A percentile compares a stretch with the other conserved stretches of the same genome.
These are phyloP conservation scores for Tetradesmus obliquus DNA, from an alignment of 139 green algal genomes.

Conservation along the genomic window DNA sequence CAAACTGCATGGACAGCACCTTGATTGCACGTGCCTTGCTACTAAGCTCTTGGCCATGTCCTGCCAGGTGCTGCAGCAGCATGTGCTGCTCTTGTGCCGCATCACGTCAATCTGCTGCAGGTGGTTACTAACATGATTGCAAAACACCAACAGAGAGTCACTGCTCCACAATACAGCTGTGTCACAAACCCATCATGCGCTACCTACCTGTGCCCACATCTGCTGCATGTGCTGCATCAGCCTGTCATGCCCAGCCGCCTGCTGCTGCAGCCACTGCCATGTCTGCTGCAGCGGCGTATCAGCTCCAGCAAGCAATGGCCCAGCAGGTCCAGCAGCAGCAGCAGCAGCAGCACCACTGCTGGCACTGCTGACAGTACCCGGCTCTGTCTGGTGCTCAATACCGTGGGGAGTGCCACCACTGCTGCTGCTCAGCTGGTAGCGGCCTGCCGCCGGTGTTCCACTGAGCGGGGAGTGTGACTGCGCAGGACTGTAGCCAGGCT, in stretches of 20 bases:
- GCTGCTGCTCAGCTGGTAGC: slow-evolving; percentile 24
- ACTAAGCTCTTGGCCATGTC: no score
- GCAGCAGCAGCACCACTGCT: background rate
- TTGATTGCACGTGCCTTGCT: no score
- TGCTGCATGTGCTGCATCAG: slow-evolving; percentile 27
- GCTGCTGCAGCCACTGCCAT: slow-evolving; percentile 1
- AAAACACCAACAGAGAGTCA: no score
- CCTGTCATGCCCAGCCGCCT: slow-evolving; percentile 20
- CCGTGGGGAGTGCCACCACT: background rate
- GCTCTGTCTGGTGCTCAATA: background rate
- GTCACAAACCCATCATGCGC: no score
- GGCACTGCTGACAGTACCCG: background rate
- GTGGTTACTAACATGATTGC: no score
- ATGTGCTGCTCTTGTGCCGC: no score
- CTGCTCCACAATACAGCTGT: no score
- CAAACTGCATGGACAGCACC: no score
- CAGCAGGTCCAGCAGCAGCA: background rate
- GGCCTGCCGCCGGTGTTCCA: background rate
- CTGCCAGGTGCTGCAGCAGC: no score
- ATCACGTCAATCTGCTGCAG: no score
- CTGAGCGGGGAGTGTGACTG: background rate
- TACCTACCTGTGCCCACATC: slow-evolving; percentile 29
- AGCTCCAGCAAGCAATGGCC: background rate
- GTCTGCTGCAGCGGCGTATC: slow-evolving; percentile 12
- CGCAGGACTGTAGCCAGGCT: background rate